Evolutionary conservation across 495 filamentous ascomycete species (phyloP).

Genomic region (Bathelium albidoporum): DNA sequence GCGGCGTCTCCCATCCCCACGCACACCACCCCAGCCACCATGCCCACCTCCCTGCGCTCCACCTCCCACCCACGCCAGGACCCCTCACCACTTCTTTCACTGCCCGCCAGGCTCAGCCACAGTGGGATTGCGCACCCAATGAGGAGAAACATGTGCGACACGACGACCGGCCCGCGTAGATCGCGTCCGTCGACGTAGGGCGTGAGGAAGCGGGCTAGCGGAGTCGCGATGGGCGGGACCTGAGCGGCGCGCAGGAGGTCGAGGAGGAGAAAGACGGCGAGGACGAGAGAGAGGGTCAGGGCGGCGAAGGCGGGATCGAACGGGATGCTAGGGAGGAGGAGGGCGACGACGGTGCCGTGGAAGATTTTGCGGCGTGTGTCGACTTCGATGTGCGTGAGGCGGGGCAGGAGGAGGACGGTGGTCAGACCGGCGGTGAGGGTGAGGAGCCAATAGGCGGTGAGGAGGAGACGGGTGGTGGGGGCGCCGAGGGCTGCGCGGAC

Average conservation of each 20-base stretch:
- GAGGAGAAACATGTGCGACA: constrained; percentile 90
- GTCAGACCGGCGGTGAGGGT: constrained; percentile 61
- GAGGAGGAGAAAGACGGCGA: constrained; percentile 74
- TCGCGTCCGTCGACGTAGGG: constrained; percentile 94
- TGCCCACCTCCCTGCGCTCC: constrained; percentile 58
- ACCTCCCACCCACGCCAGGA: constrained; percentile 66
- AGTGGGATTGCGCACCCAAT: constrained; percentile 93
- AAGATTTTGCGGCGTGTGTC: constrained; percentile 98
- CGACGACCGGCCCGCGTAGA: constrained; percentile 83
- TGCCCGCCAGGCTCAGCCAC: constrained; percentile 71
- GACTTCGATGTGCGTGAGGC: constrained; percentile 54
- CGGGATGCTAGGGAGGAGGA: constrained; percentile 80
- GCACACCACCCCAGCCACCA: constrained; percentile 84
- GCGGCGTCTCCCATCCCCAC: constrained; percentile 94
- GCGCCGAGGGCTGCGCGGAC: constrained; percentile 43
- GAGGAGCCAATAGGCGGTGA: constrained; percentile 60
- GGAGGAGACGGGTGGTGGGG: constrained; percentile 70
- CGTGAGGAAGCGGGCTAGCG: constrained; percentile 72
- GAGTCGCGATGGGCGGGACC: constrained; percentile 74
- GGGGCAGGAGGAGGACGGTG: constrained; percentile 60
- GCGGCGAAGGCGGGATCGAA: constrained; percentile 77
- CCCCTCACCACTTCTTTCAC: constrained; percentile 41
- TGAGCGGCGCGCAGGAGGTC: constrained; percentile 85
- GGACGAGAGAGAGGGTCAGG: constrained; percentile 61
- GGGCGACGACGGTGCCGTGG: constrained; percentile 93